A percentile compares a stretch with the other conserved stretches of the same genome.
Evolutionary conservation across 108 stramenopile genomes (phyloP).

Genomic region (Mediolabrus comicus): DNA sequence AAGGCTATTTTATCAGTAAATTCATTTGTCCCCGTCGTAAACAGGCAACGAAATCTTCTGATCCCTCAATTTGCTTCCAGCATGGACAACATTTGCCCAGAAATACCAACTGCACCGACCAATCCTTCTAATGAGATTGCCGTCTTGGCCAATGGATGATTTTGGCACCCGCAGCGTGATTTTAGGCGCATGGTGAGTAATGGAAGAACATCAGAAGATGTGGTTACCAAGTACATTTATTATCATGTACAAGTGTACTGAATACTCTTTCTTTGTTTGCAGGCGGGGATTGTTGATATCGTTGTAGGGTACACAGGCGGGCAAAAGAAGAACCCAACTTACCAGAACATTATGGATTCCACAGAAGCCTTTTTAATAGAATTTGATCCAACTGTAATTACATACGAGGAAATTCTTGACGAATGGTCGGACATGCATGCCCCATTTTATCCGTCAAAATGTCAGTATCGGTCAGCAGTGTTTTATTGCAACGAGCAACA

Average conservation of each 20-base stretch:
- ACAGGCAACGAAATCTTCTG: too few species aligned
- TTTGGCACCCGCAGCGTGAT: constrained; percentile 73
- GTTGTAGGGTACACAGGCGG: constrained; percentile 78
- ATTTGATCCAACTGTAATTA: constrained; percentile 54
- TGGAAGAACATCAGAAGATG: not conserved
- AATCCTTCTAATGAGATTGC: constrained; percentile 56
- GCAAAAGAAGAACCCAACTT: constrained; percentile 56
- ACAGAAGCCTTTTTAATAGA: constrained; percentile 74
- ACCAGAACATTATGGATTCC: constrained; percentile 63
- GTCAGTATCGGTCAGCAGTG: constrained; percentile 66
- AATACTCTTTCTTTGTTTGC: not conserved
- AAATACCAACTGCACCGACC: constrained; percentile 30
- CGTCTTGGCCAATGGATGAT: constrained; percentile 70
- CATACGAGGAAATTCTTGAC: constrained; percentile 59
- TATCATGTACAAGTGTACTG: too few species aligned
- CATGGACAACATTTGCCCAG: constrained; percentile 24
- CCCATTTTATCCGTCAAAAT: constrained; percentile 43
- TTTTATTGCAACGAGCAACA: constrained; percentile 52
- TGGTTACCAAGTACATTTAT: too few species aligned
- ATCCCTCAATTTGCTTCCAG: constrained; percentile 1
- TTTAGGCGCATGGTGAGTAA: constrained; percentile 38
- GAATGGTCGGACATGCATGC: constrained; percentile 51
- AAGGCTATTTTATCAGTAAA: too few species aligned
- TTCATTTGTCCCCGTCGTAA: too few species aligned
- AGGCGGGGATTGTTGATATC: constrained; percentile 48